These are phyloP conservation scores for Neophaeococcomyces mojaviensis DNA, from an alignment of 2,329 filamentous ascomycete species.

Conservation along the genomic window DNA sequence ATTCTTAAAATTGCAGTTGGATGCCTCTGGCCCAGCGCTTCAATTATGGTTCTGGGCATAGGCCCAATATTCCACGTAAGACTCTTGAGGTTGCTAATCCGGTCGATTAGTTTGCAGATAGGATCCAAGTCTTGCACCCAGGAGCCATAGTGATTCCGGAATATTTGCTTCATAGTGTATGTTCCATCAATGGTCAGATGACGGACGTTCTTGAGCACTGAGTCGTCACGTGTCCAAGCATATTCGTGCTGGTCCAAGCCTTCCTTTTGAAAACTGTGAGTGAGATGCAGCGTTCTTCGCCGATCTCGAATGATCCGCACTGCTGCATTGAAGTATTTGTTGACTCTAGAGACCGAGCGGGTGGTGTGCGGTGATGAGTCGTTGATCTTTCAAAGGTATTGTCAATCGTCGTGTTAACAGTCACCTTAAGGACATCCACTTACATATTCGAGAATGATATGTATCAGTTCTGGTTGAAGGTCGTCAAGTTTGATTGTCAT, in stretches of 20 bases:
- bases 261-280: background rate
- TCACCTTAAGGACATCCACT: background rate
- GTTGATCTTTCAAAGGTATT: background rate
- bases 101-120: background rate
- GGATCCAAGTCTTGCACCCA: background rate
- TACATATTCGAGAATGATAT: slow-evolving; percentile 7
- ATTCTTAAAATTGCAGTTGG: slow-evolving; percentile 1
- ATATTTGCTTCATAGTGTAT: background rate
- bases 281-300: background rate
- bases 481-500: background rate
- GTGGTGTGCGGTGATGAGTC: slow-evolving; percentile 1
- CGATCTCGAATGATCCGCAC: background rate
- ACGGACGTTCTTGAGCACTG: background rate
- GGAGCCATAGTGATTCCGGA: background rate
- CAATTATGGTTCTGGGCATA: background rate
- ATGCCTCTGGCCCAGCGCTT: background rate
- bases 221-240: background rate
- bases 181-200: slow-evolving; percentile 1
- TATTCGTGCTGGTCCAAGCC: too few species aligned
- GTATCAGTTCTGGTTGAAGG: slow-evolving; percentile 1
- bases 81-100: slow-evolving; percentile 3
- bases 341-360: background rate
- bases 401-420: background rate
- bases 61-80: slow-evolving; percentile 8
- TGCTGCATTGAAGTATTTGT: slow-evolving; percentile 1